Evolutionary conservation across 2,329 filamentous ascomycete species (phyloP), one percentile per base, ranked within the genome.

Genomic region (Eurotiales sp.): DNA sequence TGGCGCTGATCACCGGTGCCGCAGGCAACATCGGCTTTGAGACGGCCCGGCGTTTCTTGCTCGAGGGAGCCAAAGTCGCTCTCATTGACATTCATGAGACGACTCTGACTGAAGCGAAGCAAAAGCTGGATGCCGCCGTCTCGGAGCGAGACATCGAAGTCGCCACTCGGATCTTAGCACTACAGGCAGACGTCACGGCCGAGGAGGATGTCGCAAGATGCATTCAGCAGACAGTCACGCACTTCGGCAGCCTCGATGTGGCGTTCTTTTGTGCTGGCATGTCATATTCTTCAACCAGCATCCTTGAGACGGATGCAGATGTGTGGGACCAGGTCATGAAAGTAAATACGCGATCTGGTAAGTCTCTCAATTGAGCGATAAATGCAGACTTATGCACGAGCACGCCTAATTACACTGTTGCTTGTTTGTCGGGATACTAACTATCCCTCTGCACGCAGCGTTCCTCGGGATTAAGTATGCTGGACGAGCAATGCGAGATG

Each of bases 391-490:
- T n/a, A n/a, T n/a, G n/a, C n/a, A n/a, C n/a, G n/a, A n/a, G n/a
- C n/a, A n/a, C n/a, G n/a, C n/a, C n/a, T n/a, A n/a, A n/a, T n/a
- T n/a, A n/a, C n/a, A n/a, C n/a, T n/a, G n/a, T n/a, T n/a, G n/a
- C 22, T 27, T 17, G 22, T 15, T 44, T 44, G 17, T 44, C n/a
- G n/a, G n/a, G n/a, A n/a, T n/a, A n/a, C n/a, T n/a, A n/a, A n/a
- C 10, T 27, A 27, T 27, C 10, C 5, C 5, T 12, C 10, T 32
- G 29, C 4, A 4, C 3, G 8, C 23, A 50, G 65, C 68, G 8
- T 71, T 71, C 52, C 59, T 71, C n/a, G 64, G 64, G 11, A 56
- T 71, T 30, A 71, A 70, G 49, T 65, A 70, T 46, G 58, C 61
- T 6, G 67, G 62, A 4, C 57, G 58, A 5, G 64, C 63, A 3